Base-by-base conservation (phyloP, 495 filamentous ascomycete genomes). In the Friedmanniomyces simplex region DNA sequence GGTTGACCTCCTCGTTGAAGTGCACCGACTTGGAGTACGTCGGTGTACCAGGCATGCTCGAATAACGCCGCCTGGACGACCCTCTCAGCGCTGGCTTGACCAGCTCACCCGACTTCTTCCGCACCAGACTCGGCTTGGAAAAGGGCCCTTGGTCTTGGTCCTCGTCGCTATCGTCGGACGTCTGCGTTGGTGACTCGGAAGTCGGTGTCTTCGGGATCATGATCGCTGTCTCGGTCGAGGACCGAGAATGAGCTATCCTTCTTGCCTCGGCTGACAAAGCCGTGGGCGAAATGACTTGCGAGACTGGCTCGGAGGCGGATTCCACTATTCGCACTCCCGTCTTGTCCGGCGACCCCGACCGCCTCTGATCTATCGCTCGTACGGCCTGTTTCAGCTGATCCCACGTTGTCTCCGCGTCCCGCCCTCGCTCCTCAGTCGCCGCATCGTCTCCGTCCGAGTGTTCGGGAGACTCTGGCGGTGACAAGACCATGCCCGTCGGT, bases 51-150 rank as follows among this genome's bases (percentile, higher is more conserved):
- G 93, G 93, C 89, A 97, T 94, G 71, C 91, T 96, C 0, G 87
- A 95, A 0, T 90, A 91, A 42, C 94, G 83, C 58, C 89, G 79
- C 49, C 82, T 78, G 47, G 84, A 86, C 5, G 87, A 71, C 25
- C 85, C 82, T 50, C 91, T 84, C 41, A 98, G 77, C 1, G 93
- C 95, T 5, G 93, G 95, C 61, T 91, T 84, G 51, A 98, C 93
- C 50, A 97, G 79, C 70, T 98, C 93, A 24, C 93, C 93, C 39
- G 93, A 97, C 77, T 98, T 98, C 77, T 98, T 98, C 55, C 93
- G 83, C 52, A 98, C 83, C 83, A 97, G 89, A 21, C 82, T 82
- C 21, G 89, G 89, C 71, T 88, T 91, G 41, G 70, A 69, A 16
- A 73, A 73, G 63, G 84, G 80, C 25, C 83, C 84, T 45, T 85